These are phyloP conservation scores for Somion occarium DNA, from an alignment of 1,284 basidiomycete genomes.

Conservation along the genomic window DNA sequence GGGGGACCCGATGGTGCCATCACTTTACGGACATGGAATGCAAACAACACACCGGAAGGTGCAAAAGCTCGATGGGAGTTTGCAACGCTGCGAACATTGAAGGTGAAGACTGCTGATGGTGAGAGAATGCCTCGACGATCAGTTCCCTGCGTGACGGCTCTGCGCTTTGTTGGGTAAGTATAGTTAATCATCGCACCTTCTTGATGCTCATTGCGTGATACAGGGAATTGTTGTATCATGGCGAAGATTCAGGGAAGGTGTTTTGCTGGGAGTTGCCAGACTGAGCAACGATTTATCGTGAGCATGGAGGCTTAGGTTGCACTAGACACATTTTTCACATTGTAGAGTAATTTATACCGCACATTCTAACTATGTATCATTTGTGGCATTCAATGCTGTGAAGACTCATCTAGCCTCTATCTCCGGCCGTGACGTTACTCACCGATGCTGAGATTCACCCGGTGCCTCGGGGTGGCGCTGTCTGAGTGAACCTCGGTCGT, in stretches of 20 bases:
- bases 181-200: background rate
- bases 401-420: too few species aligned
- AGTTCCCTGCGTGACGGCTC: conserved; percentile 51
- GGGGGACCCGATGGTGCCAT: conserved; percentile 66
- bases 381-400: too few species aligned
- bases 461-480: too few species aligned
- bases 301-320: too few species aligned
- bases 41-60: conserved; percentile 58
- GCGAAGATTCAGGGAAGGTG: conserved; percentile 60
- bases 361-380: background rate
- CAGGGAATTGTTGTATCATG: conserved; percentile 62
- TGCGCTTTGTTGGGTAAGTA: conserved; percentile 67
- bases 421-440: too few species aligned
- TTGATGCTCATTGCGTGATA: background rate
- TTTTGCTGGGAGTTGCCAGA: conserved; percentile 64
- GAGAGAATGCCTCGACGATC: conserved; percentile 23
- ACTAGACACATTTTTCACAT: too few species aligned
- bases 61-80: conserved; percentile 71
- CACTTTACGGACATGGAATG: conserved; percentile 69
- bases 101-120: conserved; percentile 32
- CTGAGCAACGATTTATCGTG: conserved; percentile 8
- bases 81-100: conserved; percentile 57
- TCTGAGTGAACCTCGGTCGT: too few species aligned
- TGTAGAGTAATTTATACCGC: background rate
- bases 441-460: too few species aligned